A percentile compares a stretch with the other conserved stretches of the same genome.
Evolutionary conservation across 805 yeast species (phyloP).

Genomic region (Lipomyces chichibuensis): DNA sequence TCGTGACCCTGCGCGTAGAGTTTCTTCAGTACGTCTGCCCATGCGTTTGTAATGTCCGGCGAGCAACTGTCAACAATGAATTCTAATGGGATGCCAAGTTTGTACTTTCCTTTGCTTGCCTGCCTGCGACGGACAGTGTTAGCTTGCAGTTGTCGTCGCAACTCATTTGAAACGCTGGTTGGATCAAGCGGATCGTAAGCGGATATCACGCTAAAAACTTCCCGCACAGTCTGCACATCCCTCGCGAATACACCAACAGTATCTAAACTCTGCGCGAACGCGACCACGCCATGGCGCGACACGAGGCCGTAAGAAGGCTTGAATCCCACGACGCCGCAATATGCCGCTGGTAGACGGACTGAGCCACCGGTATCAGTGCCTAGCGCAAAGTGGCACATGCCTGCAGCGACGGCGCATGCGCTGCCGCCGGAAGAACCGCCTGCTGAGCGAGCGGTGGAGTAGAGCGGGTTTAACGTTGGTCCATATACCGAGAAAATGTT

Average conservation of each 20-base stretch:
- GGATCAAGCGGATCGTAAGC: slow-evolving; percentile 75
- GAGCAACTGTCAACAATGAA: slow-evolving; percentile 61
- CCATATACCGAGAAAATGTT: slow-evolving; percentile 45
- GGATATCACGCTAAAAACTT: slow-evolving; percentile 57
- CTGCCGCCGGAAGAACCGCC: slow-evolving; percentile 98
- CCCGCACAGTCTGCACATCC: slow-evolving; percentile 49
- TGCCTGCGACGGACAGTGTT: slow-evolving; percentile 10
- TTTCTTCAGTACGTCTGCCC: slow-evolving; percentile 52
- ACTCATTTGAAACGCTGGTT: slow-evolving; percentile 51
- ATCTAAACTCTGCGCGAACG: slow-evolving; percentile 93
- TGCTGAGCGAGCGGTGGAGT: slow-evolving; percentile 48
- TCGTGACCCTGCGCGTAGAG: slow-evolving; percentile 56
- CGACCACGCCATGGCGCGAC: slow-evolving; percentile 87
- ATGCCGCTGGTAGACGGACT: slow-evolving; percentile 87
- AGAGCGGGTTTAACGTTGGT: slow-evolving; percentile 50
- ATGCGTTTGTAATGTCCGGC: slow-evolving; percentile 50
- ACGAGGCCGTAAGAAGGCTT: slow-evolving; percentile 93
- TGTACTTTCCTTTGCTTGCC: slow-evolving; percentile 40
- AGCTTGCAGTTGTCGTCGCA: slow-evolving; percentile 26
- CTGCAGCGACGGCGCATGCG: slow-evolving; percentile 87
- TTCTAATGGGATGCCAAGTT: slow-evolving; percentile 77
- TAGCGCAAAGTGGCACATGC: slow-evolving; percentile 63
- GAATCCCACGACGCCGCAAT: slow-evolving; percentile 80
- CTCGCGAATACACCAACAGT: slow-evolving; percentile 84
- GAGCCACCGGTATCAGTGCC: slow-evolving; percentile 99